Evolutionary conservation across 192 early-diverging fungal species (phyloP).

Genomic region (Gryganskiella cystojenkinii): DNA sequence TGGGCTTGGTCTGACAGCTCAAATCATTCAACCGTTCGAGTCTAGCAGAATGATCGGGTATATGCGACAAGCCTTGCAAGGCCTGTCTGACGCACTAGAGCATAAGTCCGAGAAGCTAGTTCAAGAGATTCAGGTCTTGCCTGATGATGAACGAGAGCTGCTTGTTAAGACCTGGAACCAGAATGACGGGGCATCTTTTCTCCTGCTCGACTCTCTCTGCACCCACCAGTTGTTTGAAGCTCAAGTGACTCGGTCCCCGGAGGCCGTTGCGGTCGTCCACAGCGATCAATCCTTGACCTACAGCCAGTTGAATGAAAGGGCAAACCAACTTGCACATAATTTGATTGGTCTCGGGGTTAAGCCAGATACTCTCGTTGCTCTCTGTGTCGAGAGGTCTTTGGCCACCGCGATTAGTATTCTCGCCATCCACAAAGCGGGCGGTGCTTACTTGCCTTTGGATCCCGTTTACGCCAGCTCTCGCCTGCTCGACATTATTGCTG

Average conservation of each 20-base stretch:
- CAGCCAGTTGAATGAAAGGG: slow-evolving; percentile 2
- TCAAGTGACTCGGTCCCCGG: not conserved
- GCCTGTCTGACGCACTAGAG: slow-evolving; percentile 3
- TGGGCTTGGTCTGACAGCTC: slow-evolving; percentile 1
- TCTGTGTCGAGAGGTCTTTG: too few species aligned
- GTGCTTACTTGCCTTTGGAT: too few species aligned
- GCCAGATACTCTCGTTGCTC: slow-evolving; percentile 1
- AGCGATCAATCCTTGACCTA: slow-evolving; percentile 5
- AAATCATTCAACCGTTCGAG: not conserved
- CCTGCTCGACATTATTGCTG: too few species aligned
- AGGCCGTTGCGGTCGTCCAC: slow-evolving; percentile 4
- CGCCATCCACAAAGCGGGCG: too few species aligned
- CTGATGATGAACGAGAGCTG: slow-evolving; percentile 1
- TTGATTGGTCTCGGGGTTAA: not conserved
- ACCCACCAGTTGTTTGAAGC: slow-evolving; percentile 1
- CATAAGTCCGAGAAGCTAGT: not conserved
- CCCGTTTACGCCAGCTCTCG: too few species aligned
- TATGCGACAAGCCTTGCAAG: not conserved
- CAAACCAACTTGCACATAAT: not conserved
- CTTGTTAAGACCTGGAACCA: not conserved
- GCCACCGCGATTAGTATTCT: too few species aligned
- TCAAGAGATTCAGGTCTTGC: not conserved
- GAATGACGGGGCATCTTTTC: not conserved
- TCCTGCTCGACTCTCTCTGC: not conserved
- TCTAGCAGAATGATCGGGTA: not conserved